Percentiles rank a stretch among this genome's conserved stretches.
Evolutionary conservation across 257 asterid genomes (phyloP).

Genomic region (Cynanchum wilfordii): DNA sequence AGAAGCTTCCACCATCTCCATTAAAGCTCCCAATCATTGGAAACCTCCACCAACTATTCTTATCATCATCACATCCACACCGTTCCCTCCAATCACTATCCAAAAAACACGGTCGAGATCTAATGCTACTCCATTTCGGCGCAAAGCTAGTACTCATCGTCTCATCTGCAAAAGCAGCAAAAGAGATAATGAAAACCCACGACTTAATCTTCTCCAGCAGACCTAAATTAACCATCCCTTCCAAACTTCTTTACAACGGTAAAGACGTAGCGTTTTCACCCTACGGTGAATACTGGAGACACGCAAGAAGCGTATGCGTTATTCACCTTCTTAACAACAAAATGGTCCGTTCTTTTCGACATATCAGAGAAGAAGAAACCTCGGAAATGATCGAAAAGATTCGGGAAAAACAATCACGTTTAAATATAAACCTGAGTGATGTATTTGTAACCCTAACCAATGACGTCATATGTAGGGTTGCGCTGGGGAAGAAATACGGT

Average conservation of each 20-base stretch:
- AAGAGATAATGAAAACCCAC: not conserved
- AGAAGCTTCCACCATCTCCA: conserved; percentile 35
- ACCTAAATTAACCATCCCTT: conserved; percentile 12
- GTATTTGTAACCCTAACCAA: conserved; percentile 18
- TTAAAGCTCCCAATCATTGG: conserved; percentile 35
- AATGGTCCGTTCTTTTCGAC: conserved; percentile 9
- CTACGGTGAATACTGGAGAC: conserved; percentile 21
- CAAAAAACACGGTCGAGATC: conserved; percentile 24
- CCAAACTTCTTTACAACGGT: not conserved
- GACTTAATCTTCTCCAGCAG: conserved; percentile 13
- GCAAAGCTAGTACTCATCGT: not conserved
- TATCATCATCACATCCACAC: conserved; percentile 20
- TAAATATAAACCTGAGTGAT: conserved; percentile 16
- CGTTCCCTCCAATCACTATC: conserved; percentile 21
- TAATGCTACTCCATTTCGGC: conserved; percentile 43
- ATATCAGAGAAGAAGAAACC: conserved; percentile 14
- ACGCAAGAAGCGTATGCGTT: not conserved
- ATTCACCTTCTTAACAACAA: conserved; percentile 18
- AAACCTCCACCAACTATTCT: conserved; percentile 35
- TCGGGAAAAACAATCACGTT: not conserved
- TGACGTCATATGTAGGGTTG: conserved; percentile 31
- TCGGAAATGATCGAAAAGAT: conserved; percentile 8
- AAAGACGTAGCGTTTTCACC: conserved; percentile 11
- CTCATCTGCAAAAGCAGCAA: not conserved
- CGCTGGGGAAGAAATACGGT: conserved; percentile 31